Conservation (phyloP, 345 rosid genomes). For the Mallotus nudiflorus region DNA sequence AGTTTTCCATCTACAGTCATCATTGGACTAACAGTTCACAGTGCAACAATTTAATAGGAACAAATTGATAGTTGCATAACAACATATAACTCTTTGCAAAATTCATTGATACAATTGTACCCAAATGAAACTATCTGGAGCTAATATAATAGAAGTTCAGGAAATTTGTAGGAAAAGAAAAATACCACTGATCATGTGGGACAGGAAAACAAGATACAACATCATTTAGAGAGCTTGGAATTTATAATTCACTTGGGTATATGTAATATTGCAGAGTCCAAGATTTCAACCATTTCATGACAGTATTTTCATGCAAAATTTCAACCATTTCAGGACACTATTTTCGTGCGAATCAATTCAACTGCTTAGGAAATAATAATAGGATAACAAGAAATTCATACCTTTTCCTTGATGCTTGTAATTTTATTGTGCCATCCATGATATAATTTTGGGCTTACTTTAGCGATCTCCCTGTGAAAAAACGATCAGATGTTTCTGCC, state of each 20-base stretch:
- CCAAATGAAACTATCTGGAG: neutral
- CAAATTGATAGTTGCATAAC: neutral
- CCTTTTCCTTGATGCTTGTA: neutral
- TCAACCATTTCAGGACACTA: neutral
- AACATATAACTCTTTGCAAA: too few relatives aligned
- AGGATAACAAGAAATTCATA: neutral
- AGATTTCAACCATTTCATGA: neutral
- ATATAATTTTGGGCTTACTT: neutral
- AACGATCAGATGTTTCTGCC: conserved; percentile 22
- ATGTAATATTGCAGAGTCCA: neutral
- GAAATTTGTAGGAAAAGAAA: neutral
- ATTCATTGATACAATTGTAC: neutral
- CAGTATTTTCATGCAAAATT: neutral
- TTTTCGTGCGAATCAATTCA: neutral
- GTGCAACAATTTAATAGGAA: neutral
- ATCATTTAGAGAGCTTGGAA: neutral
- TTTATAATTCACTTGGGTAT: neutral
- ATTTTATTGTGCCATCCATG: neutral
- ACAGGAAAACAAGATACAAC: too few relatives aligned
- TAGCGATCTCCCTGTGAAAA: conserved; percentile 9
- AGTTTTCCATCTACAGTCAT: neutral
- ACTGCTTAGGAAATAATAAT: neutral
- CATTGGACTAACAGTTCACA: neutral
- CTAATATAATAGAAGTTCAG: neutral
- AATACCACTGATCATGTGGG: neutral